Conservation (phyloP, 257 asterid genomes). For the Jasminum sambac region DNA sequence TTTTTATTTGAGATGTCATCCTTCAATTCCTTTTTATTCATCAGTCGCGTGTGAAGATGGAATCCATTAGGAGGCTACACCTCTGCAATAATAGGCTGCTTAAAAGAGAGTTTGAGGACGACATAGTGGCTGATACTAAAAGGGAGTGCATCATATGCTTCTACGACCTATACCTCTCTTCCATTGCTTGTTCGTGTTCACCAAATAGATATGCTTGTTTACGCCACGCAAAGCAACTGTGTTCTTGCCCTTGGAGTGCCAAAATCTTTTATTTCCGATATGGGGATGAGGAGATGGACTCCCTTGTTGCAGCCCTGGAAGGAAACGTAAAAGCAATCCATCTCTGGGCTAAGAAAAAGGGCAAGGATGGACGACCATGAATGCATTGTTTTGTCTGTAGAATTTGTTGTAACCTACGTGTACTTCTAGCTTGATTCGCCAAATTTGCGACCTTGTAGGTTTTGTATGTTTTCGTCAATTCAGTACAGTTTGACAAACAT, state of each 20-base stretch:
- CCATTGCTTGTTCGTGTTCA: slow-evolving; percentile 64
- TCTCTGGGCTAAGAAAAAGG: slow-evolving; percentile 43
- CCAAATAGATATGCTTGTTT: slow-evolving; percentile 58
- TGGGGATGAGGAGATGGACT: slow-evolving; percentile 40
- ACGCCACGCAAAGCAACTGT: slow-evolving; percentile 58
- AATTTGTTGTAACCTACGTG: too few relatives aligned
- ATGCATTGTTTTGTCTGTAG: too few relatives aligned
- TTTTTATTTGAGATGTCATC: neutral
- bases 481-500: too few relatives aligned
- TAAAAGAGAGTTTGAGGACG: slow-evolving; percentile 39
- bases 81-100: slow-evolving; percentile 37
- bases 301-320: slow-evolving; percentile 70
- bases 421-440: too few relatives aligned
- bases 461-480: too few relatives aligned
- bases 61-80: slow-evolving; percentile 50
- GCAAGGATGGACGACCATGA: too few relatives aligned
- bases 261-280: slow-evolving; percentile 48
- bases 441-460: too few relatives aligned
- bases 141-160: slow-evolving; percentile 66
- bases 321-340: slow-evolving; percentile 45
- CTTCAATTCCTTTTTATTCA: slow-evolving; percentile 11
- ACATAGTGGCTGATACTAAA: slow-evolving; percentile 32
- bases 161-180: slow-evolving; percentile 70
- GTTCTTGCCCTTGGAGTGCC: slow-evolving; percentile 58
- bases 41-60: slow-evolving; percentile 57